Base-by-base conservation (phyloP, 1,284 basidiomycete species). In the Earliella scabrosa region DNA sequence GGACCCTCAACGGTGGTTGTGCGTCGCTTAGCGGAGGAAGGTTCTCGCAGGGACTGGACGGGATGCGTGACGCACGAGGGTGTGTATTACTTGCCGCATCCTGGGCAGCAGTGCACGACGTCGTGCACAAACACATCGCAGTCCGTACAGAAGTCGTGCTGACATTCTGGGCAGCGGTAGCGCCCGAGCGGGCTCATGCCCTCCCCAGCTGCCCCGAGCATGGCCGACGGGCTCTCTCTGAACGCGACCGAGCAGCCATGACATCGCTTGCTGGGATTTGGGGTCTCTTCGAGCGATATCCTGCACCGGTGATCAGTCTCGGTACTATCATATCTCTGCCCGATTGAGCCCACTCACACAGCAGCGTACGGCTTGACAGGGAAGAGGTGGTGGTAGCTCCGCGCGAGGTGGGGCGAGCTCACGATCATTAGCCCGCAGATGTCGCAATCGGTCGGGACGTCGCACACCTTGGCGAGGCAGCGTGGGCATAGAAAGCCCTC, bases 401-500 rank as follows among this genome's bases (percentile, higher is more conserved):
- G 80, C 21, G 97, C 97, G 45, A 99, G 80, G 77, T 99, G 97
- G 6, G 97, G 97, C 52, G 93, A 94, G 75, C 93, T 96, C 61
- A 99, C 97, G 61, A 99, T 93, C 86, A 98, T 98, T 62, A 99
- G 79, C 2, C 95, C 94, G 68, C 97, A 99, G 27, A 98, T 90
- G 66, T 97, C 92, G 70, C 97, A 99, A 71, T 99, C 97, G 6
- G 97, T 99, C 35, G 97, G 97, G 2, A 98, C 95, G 68, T 99
- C 96, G 79, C 97, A 99, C 34, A 98, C 82, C 78, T 97, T 95
- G 50, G 90, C 86, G 38, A 87, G 82, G 70, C 97, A 99, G 24
- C 97, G 83, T 3, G 97, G 97, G 71, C 97, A 99, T 14, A 97
- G 80, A 75, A 97, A 99, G 4, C 97, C 97, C 60, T 91, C 89